These are phyloP conservation scores for Hanseniaspora pseudoguilliermondii DNA, from an alignment of 805 yeast species.

Conservation along the genomic window DNA sequence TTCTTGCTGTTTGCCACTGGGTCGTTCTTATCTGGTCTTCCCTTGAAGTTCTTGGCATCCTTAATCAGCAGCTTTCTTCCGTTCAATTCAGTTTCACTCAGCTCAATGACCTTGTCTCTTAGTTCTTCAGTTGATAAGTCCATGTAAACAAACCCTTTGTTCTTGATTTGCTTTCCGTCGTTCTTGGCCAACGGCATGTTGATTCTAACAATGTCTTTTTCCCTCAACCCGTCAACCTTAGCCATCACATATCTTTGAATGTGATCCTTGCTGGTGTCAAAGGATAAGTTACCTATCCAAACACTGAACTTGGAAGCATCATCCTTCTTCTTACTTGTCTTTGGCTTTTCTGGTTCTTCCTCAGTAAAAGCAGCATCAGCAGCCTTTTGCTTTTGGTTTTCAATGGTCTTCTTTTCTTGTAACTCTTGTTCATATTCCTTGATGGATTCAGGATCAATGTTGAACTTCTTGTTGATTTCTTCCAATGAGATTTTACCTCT, in stretches of 20 bases:
- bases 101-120: conserved; percentile 46
- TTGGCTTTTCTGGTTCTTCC: conserved; percentile 25
- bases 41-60: conserved; percentile 66
- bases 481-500: conserved; percentile 57
- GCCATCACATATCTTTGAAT: conserved; percentile 48
- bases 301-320: conserved; percentile 54
- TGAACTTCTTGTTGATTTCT: conserved; percentile 35
- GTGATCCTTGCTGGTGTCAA: conserved; percentile 69
- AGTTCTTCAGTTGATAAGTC: conserved; percentile 57
- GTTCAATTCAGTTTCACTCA: conserved; percentile 62
- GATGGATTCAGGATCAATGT: conserved; percentile 28
- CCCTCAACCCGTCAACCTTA: conserved; percentile 42
- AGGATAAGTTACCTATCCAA: conserved; percentile 90
- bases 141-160: conserved; percentile 77
- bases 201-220: conserved; percentile 55
- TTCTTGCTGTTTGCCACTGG: conserved; percentile 45
- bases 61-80: conserved; percentile 83
- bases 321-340: conserved; percentile 21
- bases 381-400: conserved; percentile 15
- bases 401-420: conserved; percentile 18
- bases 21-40: conserved; percentile 59
- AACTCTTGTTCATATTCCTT: conserved; percentile 31
- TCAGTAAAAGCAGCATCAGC: conserved; percentile 20
- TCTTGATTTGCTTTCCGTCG: conserved; percentile 43
- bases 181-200: conserved; percentile 61